Base-by-base conservation (phyloP, 768 basidiomycete genomes). In the Leccinum imitatum region DNA sequence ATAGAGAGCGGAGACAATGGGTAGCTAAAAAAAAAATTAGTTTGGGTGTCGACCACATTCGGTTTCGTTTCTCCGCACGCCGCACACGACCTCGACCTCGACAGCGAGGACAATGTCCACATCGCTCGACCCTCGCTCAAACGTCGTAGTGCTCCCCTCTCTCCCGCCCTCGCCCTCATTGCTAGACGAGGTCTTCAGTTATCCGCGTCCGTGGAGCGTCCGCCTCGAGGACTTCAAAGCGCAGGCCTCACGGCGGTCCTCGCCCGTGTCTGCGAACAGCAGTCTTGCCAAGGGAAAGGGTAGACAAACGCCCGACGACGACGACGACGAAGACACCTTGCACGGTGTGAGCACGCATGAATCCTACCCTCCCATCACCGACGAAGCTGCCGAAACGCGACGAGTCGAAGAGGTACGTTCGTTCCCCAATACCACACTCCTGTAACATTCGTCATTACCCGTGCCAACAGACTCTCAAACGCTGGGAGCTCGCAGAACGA, bases 401-500 rank as follows among this genome's bases (percentile, higher is more conserved):
- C 78, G 84, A 57, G 78, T 93, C 19, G 80, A 86, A 76, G 89
- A 92, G 85, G 91, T 89, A 73, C 54, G 79, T 73, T 13, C 13
- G 10, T 25, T 14, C 37, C 21, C n/a, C 44, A 19, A 27, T 14
- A 11, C 39, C 41, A 11, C 27, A 51, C 53, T 55, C 25, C n/a
- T 15, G 33, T 33, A 11, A 33, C 14, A 14, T 37, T 37, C 15
- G 37, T 37, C 37, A 37, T 14, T 1, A 31, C 31, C 17, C 46
- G 46, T 8, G 17, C n/a, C 51, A 33, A 59, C 71, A 93, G 91
- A 93, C 84, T 60, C 78, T 94, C 27, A 80, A 82, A 64, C 82
- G 82, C 47, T 93, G 91, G 92, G 91, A 93, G 65, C 76, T 84
- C 50, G 84, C 84, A 44, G 91, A 93, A 68, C 82, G 88, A 19